phyloP scores from a whole-genome alignment of 495 filamentous ascomycete genomes.

The Aspergillus carlsbadensis region DNA sequence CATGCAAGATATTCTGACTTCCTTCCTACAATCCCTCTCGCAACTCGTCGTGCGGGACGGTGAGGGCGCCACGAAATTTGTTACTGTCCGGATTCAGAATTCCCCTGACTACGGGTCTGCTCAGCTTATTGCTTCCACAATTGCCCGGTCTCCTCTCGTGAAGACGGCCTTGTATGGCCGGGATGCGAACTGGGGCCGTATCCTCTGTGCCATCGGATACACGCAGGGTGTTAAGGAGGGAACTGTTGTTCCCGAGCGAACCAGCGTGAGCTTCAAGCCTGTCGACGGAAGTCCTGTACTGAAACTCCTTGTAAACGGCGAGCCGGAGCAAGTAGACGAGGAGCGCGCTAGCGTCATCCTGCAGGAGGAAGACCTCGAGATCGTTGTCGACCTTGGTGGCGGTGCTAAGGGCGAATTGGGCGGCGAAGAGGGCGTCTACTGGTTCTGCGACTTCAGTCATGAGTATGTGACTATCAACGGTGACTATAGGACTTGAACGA shows the following conservation, averaged over 20 bases:
- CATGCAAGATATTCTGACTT: constrained; percentile 67
- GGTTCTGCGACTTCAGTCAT: constrained; percentile 98
- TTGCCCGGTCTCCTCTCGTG: constrained; percentile 91
- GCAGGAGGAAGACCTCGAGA: constrained; percentile 82
- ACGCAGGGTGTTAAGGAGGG: constrained; percentile 65
- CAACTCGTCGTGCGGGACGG: constrained; percentile 94
- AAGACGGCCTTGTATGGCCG: constrained; percentile 97
- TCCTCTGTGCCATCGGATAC: constrained; percentile 93
- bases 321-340: constrained; percentile 93
- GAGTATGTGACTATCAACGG: constrained; percentile 96
- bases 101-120: constrained; percentile 64
- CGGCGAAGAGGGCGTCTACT: constrained; percentile 79
- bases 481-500: constrained; percentile 73
- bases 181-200: constrained; percentile 98
- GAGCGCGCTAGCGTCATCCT: constrained; percentile 80
- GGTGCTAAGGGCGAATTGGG: constrained; percentile 43
- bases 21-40: constrained; percentile 79
- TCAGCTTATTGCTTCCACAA: constrained; percentile 74
- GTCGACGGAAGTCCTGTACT: constrained; percentile 77
- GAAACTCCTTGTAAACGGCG: constrained; percentile 83
- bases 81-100: constrained; percentile 83
- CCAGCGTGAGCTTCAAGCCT: constrained; percentile 89
- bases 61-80: constrained; percentile 97
- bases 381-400: constrained; percentile 64
- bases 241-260: constrained; percentile 73